Evolutionary conservation across 2,329 filamentous ascomycete species (phyloP).

Genomic region (Alternaria brassicae): DNA sequence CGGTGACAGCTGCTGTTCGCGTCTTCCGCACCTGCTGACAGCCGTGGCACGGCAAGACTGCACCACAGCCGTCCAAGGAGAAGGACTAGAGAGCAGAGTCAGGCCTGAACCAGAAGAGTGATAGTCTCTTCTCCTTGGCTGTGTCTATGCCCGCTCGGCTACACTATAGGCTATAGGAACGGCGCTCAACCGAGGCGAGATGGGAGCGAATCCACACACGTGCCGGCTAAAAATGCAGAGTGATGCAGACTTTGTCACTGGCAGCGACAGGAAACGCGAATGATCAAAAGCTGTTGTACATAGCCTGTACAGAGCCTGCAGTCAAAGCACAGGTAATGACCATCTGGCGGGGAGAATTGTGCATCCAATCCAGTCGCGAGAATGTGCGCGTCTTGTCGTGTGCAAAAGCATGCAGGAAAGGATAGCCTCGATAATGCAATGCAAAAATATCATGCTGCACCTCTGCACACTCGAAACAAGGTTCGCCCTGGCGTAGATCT

Average conservation of each 20-base stretch:
- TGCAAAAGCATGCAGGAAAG: slow-evolving; percentile 2
- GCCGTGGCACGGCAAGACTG: background rate
- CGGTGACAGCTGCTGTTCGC: background rate
- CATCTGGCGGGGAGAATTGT: slow-evolving; percentile 1
- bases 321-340: slow-evolving; percentile 6
- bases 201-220: slow-evolving; percentile 6
- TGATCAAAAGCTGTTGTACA: slow-evolving; percentile 3
- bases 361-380: background rate
- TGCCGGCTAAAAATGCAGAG: slow-evolving; percentile 9
- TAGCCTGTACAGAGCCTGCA: slow-evolving; percentile 3
- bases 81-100: background rate
- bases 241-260: slow-evolving; percentile 7
- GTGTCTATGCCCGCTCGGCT: background rate
- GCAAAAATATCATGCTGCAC: background rate
- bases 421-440: background rate
- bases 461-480: background rate
- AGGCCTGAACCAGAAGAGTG: background rate
- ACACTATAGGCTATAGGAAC: slow-evolving; percentile 1
- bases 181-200: background rate
- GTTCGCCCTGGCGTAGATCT: slow-evolving; percentile 5
- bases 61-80: background rate
- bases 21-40: background rate
- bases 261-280: background rate
- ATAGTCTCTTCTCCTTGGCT: background rate
- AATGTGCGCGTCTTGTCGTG: slow-evolving; percentile 1